Evolutionary conservation across 2,329 filamentous ascomycete genomes (phyloP).

Genomic region (Ophiosphaerella korrae): DNA sequence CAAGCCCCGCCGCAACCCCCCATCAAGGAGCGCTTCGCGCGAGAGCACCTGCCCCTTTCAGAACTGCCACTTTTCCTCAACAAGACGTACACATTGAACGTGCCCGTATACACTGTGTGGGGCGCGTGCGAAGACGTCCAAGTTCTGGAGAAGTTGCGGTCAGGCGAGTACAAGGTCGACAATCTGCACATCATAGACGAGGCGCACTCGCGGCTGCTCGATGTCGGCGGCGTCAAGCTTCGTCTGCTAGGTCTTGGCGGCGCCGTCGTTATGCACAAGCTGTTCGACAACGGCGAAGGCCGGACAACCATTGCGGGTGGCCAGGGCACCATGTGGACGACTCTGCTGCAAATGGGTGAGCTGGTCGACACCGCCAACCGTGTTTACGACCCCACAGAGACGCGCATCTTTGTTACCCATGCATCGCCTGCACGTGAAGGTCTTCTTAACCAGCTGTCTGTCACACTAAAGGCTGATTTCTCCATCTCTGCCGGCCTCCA

Average conservation of each 20-base stretch:
- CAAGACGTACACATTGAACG: constrained; percentile 87
- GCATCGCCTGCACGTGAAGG: constrained; percentile 96
- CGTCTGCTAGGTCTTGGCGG: constrained; percentile 91
- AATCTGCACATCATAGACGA: constrained; percentile 99
- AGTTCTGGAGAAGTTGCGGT: constrained; percentile 95
- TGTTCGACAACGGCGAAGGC: constrained; percentile 98
- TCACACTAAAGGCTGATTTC: constrained; percentile 96
- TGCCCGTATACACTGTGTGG: constrained; percentile 99
- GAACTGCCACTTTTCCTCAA: constrained; percentile 88
- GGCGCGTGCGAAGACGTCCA: constrained; percentile 98
- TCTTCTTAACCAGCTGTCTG: constrained; percentile 94
- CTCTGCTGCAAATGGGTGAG: constrained; percentile 95
- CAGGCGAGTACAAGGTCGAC: constrained; percentile 94
- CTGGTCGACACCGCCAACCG: constrained; percentile 96
- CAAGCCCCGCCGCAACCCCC: constrained; percentile 67
- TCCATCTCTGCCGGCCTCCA: constrained; percentile 96
- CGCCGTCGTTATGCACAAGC: constrained; percentile 99
- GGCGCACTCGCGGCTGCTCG: constrained; percentile 91
- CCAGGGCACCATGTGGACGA: constrained; percentile 99
- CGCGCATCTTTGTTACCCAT: constrained; percentile 93
- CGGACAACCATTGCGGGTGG: constrained; percentile 97
- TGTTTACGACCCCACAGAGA: constrained; percentile 97
- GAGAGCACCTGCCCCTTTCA: constrained; percentile 85
- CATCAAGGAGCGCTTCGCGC: constrained; percentile 83
- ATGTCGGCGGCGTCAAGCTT: constrained; percentile 94